A percentile compares a stretch with the other conserved stretches of the same genome.
Conservation (phyloP, 306 rosid genomes). For the Pueraria montana region DNA sequence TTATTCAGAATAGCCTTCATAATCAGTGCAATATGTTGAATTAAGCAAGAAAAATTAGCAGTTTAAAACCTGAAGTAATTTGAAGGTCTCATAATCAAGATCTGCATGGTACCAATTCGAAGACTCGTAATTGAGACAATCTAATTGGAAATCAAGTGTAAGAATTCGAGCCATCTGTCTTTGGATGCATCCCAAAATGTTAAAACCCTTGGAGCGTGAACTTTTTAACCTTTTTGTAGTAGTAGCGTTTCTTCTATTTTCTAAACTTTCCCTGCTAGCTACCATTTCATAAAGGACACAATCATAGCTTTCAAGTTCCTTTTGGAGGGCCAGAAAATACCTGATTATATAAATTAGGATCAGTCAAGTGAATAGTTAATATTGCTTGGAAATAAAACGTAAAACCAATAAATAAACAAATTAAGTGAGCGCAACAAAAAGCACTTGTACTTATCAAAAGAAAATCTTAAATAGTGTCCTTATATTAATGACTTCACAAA, state of each 20-base stretch:
- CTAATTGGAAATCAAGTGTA: conserved; percentile 86
- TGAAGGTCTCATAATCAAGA: conserved; percentile 95
- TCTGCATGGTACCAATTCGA: conserved; percentile 94
- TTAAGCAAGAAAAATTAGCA: conserved; percentile 22
- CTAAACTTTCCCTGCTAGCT: conserved; percentile 87
- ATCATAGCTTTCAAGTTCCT: conserved; percentile 87
- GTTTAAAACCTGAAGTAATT: conserved; percentile 79
- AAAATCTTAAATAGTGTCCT: conserved; percentile 3
- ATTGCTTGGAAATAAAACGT: neutral
- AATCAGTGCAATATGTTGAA: conserved; percentile 16
- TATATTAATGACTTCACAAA: conserved; percentile 30
- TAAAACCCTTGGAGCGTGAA: conserved; percentile 73
- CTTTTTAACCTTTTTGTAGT: conserved; percentile 63
- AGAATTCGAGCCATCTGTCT: conserved; percentile 93
- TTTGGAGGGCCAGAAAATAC: conserved; percentile 86
- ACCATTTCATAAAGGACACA: conserved; percentile 98
- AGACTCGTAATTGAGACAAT: conserved; percentile 81
- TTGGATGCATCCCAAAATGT: conserved; percentile 88
- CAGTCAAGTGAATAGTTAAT: conserved; percentile 28
- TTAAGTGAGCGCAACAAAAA: conserved; percentile 4
- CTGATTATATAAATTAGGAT: conserved; percentile 54
- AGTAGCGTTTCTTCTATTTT: conserved; percentile 63
- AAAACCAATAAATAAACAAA: conserved; percentile 13
- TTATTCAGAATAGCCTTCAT: neutral
- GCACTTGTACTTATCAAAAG: neutral